Base-by-base conservation (phyloP, 352 stramenopile species). In the Phytophthora uliginosa region DNA sequence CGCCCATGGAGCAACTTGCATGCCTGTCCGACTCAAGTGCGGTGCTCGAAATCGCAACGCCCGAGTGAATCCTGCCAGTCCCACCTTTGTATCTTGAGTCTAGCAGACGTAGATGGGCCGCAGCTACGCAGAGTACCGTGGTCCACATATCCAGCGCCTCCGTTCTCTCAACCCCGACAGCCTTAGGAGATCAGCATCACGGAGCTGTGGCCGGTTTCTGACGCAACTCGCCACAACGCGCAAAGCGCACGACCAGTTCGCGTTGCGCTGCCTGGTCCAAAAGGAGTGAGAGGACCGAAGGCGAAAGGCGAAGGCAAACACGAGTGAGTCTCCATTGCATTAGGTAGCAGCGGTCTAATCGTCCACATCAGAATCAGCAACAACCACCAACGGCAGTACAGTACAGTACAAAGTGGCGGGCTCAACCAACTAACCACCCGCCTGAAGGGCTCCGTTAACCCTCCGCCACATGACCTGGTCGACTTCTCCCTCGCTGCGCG, bases 41-140 rank as follows among this genome's bases (percentile, higher is more conserved):
- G 61, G 61, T 55, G 50, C 61, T 59, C 45, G 59, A 24, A 28
- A 28, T 24, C 47, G 47, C 15, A 28, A 31, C 53, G n/a, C 6
- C n/a, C 33, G 40, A 65, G 69, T 76, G 69, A 76, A 76, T 76
- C 69, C 69, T 66, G 20, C 42, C 24, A 55, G 69, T 76, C 36
- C 69, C 63, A 76, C 69, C 45, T 62, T 28, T 71, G 69, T 67
- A 71, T 66, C 69, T 58, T 42, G 58, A 68, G 51, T 28, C 66
- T 53, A 42, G 34, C 65, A 64, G 38, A 60, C 48, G 57, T 52
- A 63, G 66, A 61, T 58, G 51, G 40, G 28, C 53, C 18, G 54
- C 47, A 57, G 34, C 69, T 54, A 74, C 67, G 67, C 31, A 36
- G 48, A 10, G 17, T 53, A 76, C 69, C 40, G 20, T 60, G 22